Conservation (phyloP, 495 filamentous ascomycete genomes). For the Neurospora sp. region DNA sequence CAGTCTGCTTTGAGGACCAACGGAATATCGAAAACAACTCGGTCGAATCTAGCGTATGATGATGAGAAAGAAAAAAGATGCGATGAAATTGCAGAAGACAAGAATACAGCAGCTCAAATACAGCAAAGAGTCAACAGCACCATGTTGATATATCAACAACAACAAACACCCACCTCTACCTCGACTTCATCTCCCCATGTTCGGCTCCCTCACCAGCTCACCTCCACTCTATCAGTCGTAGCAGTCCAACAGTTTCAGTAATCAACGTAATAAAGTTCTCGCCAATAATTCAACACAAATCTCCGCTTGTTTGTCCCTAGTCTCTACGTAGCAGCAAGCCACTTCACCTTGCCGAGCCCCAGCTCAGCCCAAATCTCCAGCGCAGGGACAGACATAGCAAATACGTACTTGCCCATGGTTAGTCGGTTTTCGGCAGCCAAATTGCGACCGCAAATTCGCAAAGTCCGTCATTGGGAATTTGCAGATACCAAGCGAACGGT, state of each 20-base stretch:
- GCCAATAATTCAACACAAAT: background rate
- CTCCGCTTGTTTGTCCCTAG: background rate
- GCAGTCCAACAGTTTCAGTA: background rate
- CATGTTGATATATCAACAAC: background rate
- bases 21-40: background rate
- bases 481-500: background rate
- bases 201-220: background rate
- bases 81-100: background rate
- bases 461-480: background rate
- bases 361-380: background rate
- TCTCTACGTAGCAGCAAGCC: background rate
- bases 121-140: background rate
- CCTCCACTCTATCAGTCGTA: background rate
- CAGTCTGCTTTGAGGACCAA: background rate
- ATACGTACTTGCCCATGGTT: background rate
- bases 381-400: background rate
- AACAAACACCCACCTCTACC: background rate
- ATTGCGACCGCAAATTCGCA: background rate
- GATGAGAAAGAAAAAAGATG: background rate
- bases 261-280: background rate
- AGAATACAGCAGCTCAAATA: background rate
- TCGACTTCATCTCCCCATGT: background rate
- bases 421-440: background rate
- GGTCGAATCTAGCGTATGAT: rapidly evolving
- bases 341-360: background rate